Evolutionary conservation across 768 basidiomycete genomes (phyloP).

Genomic region (Trametes villosa): DNA sequence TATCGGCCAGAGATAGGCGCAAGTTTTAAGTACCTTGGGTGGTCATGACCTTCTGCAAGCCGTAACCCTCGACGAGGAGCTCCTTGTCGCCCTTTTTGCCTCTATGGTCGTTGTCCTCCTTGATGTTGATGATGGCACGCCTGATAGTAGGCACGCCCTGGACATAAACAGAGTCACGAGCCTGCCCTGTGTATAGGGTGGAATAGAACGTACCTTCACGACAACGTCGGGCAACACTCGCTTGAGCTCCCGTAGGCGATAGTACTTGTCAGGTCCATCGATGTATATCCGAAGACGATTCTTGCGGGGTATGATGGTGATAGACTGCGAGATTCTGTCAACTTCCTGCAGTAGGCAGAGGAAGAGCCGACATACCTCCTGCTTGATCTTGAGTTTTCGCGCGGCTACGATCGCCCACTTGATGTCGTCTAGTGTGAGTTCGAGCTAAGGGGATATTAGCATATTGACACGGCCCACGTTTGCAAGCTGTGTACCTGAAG

Average conservation of each 20-base stretch:
- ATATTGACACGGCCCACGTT: not conserved
- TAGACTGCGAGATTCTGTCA: slow-evolving; percentile 50
- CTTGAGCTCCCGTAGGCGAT: slow-evolving; percentile 84
- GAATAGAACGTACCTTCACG: slow-evolving; percentile 66
- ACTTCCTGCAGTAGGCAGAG: not conserved
- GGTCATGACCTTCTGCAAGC: slow-evolving; percentile 94
- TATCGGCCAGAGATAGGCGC: too few relatives aligned
- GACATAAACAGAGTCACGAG: not conserved
- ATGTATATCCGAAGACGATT: slow-evolving; percentile 80
- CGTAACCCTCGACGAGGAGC: slow-evolving; percentile 95
- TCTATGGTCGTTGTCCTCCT: slow-evolving; percentile 78
- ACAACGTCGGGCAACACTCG: slow-evolving; percentile 83
- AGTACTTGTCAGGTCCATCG: slow-evolving; percentile 78
- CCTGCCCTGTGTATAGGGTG: not conserved
- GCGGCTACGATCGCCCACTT: slow-evolving; percentile 87
- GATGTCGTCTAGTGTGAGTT: slow-evolving; percentile 90
- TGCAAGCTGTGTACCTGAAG: slow-evolving; percentile 63
- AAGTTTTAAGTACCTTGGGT: slow-evolving; percentile 95
- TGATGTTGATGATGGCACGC: slow-evolving; percentile 95
- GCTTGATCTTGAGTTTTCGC: slow-evolving; percentile 92
- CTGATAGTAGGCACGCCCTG: slow-evolving; percentile 84
- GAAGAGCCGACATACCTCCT: slow-evolving; percentile 55
- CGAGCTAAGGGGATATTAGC: slow-evolving; percentile 58
- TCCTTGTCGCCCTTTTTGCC: slow-evolving; percentile 91
- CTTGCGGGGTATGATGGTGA: slow-evolving; percentile 74